Evolutionary conservation across 2,329 filamentous ascomycete species (phyloP).

Genomic region (Fusarium chuoi): DNA sequence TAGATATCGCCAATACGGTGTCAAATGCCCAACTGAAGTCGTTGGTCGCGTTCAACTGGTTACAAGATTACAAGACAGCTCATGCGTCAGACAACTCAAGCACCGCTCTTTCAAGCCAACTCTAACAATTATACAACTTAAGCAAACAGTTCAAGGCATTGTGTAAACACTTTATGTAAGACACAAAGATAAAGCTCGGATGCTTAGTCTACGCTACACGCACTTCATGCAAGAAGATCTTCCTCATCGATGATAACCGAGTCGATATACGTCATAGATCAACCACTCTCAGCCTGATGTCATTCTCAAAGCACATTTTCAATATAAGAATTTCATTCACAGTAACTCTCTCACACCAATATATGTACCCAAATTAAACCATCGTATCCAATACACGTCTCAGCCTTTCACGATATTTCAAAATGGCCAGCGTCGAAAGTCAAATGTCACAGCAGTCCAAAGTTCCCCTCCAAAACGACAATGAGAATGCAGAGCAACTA

Average conservation of each 20-base stretch:
- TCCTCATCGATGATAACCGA: background rate
- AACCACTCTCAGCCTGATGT: constrained; percentile 17
- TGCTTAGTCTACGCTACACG: background rate
- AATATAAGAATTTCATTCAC: background rate
- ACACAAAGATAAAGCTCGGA: constrained; percentile 2
- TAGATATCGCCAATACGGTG: background rate
- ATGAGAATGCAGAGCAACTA: constrained; percentile 37
- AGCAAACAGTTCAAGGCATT: background rate
- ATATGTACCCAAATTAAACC: background rate
- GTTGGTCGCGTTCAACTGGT: background rate
- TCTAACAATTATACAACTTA: background rate
- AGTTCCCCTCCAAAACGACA: constrained; percentile 27
- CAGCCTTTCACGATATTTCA: background rate
- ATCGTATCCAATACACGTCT: background rate
- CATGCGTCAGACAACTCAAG: background rate
- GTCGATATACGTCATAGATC: constrained; percentile 28
- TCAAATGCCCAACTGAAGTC: background rate
- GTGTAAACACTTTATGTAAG: constrained; percentile 4
- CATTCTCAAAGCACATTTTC: background rate
- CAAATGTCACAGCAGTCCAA: constrained; percentile 13
- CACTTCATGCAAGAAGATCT: constrained; percentile 4
- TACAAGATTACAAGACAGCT: background rate
- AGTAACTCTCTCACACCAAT: background rate
- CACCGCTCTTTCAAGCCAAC: background rate
- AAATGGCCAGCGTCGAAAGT: constrained; percentile 19